Evolutionary conservation across 768 basidiomycete species (phyloP).

Genomic region (Mrakia frigida): DNA sequence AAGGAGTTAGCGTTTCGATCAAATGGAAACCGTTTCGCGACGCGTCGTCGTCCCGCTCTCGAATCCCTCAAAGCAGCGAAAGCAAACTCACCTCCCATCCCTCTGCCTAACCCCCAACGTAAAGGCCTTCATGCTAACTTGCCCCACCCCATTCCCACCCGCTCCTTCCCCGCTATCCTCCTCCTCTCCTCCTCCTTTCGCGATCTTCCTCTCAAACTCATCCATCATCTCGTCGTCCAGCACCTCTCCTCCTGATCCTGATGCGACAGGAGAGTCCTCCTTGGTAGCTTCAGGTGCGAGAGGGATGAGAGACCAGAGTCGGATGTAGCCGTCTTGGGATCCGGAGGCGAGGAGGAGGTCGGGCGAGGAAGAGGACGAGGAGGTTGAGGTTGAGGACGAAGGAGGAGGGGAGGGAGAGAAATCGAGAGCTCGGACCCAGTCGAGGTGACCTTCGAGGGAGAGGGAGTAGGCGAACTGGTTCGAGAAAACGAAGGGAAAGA

Average conservation of each 20-base stretch:
- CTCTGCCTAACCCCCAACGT: slow-evolving; percentile 58
- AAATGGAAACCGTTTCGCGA: background rate
- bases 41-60: background rate
- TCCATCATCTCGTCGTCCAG: slow-evolving; percentile 74
- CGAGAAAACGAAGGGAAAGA: slow-evolving; percentile 43
- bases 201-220: slow-evolving; percentile 58
- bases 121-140: slow-evolving; percentile 84
- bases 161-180: slow-evolving; percentile 45
- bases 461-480: slow-evolving; percentile 52
- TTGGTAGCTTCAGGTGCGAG: slow-evolving; percentile 40
- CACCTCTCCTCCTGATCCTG: slow-evolving; percentile 35
- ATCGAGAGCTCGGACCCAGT: slow-evolving; percentile 82
- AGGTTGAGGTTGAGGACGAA: background rate
- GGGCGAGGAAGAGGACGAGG: slow-evolving; percentile 44
- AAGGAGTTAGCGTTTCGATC: background rate
- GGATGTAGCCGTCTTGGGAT: slow-evolving; percentile 88
- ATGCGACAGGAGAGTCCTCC: slow-evolving; percentile 1
- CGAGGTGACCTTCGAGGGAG: slow-evolving; percentile 70
- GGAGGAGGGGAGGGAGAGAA: slow-evolving; percentile 49
- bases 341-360: slow-evolving; percentile 78
- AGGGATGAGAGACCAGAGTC: slow-evolving; percentile 79
- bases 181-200: background rate
- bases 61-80: background rate
- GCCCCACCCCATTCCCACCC: slow-evolving; percentile 47
- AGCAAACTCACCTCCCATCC: slow-evolving; percentile 12